phyloP scores from a whole-genome alignment of 2,329 filamentous ascomycete species.

The Fusarium floridanum region DNA sequence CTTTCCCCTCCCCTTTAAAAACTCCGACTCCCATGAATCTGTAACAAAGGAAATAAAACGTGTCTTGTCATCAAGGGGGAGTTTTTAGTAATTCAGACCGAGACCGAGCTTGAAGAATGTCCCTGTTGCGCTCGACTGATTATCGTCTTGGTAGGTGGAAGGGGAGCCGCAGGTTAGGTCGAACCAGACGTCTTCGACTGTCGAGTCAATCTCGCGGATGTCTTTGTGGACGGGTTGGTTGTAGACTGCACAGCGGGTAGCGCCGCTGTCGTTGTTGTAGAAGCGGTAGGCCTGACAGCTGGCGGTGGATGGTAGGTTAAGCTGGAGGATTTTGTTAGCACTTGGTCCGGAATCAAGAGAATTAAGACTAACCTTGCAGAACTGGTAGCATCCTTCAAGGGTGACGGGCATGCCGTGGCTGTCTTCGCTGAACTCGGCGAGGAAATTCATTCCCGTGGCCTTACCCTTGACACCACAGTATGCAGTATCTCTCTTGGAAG shows the following conservation, averaged over 20 bases:
- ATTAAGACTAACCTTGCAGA: constrained; percentile 57
- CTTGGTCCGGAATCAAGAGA: neutral
- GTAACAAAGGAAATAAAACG: constrained; percentile 31
- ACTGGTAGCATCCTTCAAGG: constrained; percentile 57
- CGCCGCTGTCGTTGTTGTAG: constrained; percentile 48
- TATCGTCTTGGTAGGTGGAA: constrained; percentile 7
- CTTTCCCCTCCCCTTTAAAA: constrained; percentile 1
- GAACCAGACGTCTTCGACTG: constrained; percentile 51
- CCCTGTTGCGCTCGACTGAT: constrained; percentile 3
- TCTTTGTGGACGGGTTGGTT: constrained; percentile 49
- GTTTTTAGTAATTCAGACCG: constrained; percentile 10
- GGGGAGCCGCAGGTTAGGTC: constrained; percentile 55
- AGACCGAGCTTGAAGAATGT: constrained; percentile 11
- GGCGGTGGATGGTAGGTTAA: constrained; percentile 46
- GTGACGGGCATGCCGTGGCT: constrained; percentile 50
- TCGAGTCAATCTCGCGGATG: constrained; percentile 47
- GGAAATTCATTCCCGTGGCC: constrained; percentile 53
- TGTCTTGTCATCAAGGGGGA: constrained; percentile 11
- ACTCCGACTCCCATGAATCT: constrained; percentile 27
- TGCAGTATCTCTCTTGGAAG: constrained; percentile 43
- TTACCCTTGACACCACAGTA: constrained; percentile 57
- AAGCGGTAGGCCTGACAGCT: constrained; percentile 55
- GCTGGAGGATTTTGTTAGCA: constrained; percentile 39
- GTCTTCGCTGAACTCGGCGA: constrained; percentile 56
- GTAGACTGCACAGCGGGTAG: constrained; percentile 54